Conservation (phyloP, 805 yeast genomes). For the Ogataea neopini region DNA sequence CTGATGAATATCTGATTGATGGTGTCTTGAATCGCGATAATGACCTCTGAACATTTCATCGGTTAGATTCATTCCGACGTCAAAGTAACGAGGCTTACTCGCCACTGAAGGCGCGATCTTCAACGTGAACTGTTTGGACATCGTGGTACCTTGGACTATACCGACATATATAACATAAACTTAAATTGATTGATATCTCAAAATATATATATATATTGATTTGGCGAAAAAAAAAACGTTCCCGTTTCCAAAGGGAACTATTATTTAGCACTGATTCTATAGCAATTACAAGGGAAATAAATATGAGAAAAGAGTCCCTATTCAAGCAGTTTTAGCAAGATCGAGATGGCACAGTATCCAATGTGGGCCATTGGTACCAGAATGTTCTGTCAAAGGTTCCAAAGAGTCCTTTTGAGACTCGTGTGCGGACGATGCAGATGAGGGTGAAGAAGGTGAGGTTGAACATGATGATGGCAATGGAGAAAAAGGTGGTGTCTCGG, state of each 20-base stretch:
- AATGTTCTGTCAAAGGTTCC: not conserved
- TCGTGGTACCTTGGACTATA: no score
- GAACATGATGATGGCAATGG: not conserved
- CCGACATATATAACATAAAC: no score
- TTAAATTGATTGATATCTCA: no score
- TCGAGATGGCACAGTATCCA: slow-evolving; percentile 1
- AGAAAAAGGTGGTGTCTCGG: not conserved
- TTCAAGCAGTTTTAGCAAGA: not conserved
- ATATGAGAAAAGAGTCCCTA: not conserved
- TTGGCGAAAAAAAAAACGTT: not conserved
- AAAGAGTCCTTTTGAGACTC: not conserved
- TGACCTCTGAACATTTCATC: slow-evolving; percentile 85
- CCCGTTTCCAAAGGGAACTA: not conserved
- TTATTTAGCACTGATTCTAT: not conserved
- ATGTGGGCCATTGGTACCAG: not conserved
- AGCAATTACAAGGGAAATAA: slow-evolving; percentile 1
- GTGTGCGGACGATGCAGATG: not conserved
- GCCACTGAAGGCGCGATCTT: slow-evolving; percentile 6
- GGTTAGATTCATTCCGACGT: slow-evolving; percentile 67
- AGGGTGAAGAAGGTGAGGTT: not conserved
- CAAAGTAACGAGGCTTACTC: slow-evolving; percentile 39
- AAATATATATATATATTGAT: not conserved
- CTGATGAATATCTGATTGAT: slow-evolving; percentile 61
- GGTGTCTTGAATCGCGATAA: slow-evolving; percentile 68
- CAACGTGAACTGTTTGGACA: slow-evolving; percentile 4